These are phyloP conservation scores for Apiotrichum domesticum DNA, from an alignment of 1,284 basidiomycete species.

Conservation along the genomic window DNA sequence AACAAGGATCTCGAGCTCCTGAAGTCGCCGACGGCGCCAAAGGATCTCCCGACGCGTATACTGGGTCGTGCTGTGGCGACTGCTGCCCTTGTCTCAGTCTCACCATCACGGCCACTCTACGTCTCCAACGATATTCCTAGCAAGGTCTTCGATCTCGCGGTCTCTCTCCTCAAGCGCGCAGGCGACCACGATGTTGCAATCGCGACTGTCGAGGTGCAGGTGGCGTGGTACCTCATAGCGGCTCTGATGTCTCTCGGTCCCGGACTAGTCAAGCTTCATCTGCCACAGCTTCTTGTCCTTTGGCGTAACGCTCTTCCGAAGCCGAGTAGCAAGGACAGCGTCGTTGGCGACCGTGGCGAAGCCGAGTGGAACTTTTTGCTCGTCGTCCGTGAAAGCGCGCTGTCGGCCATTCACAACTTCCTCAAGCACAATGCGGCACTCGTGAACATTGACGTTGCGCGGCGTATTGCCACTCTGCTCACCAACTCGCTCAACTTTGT, in stretches of 20 bases:
- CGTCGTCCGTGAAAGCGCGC: conserved; percentile 82
- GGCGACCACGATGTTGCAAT: conserved; percentile 82
- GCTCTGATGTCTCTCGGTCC: conserved; percentile 89
- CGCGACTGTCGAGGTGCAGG: conserved; percentile 80
- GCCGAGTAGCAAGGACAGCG: conserved; percentile 77
- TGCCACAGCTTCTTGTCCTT: conserved; percentile 84
- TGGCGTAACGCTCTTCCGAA: conserved; percentile 98
- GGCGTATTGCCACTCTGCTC: conserved; percentile 77
- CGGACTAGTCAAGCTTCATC: conserved; percentile 84
- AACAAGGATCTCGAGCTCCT: conserved; percentile 54
- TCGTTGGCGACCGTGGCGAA: conserved; percentile 59
- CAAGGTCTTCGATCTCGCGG: conserved; percentile 85
- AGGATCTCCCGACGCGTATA: conserved; percentile 65
- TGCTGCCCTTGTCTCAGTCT: conserved; percentile 76
- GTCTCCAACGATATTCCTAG: conserved; percentile 89
- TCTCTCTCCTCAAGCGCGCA: conserved; percentile 79
- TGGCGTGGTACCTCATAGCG: conserved; percentile 89
- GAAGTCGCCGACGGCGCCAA: conserved; percentile 59
- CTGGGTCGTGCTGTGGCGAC: conserved; percentile 85
- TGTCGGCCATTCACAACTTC: conserved; percentile 84
- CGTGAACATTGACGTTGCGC: conserved; percentile 83
- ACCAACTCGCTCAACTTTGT: conserved; percentile 87
- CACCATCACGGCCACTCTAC: conserved; percentile 82
- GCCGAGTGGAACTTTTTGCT: conserved; percentile 89
- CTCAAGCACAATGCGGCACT: conserved; percentile 71